Evolutionary conservation across 2,329 filamentous ascomycete species (phyloP).

Genomic region (Epichloe hybrida): DNA sequence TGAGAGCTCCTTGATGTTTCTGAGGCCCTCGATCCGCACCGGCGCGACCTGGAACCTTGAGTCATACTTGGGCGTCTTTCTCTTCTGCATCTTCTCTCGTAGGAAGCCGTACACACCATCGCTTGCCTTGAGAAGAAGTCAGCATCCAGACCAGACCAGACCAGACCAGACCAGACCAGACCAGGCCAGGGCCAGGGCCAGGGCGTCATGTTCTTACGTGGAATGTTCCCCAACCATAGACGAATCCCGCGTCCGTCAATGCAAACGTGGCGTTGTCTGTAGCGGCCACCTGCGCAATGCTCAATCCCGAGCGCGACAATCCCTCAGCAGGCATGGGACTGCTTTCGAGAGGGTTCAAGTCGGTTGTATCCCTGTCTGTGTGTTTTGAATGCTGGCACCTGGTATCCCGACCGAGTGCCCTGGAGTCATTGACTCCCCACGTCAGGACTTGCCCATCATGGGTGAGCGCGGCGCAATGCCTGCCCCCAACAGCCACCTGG

Average conservation of each 20-base stretch:
- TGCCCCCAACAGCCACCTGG: slow-evolving; percentile 47
- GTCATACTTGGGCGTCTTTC: slow-evolving; percentile 17
- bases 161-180: no score
- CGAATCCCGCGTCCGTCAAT: slow-evolving; percentile 51
- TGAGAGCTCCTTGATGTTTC: slow-evolving; percentile 43
- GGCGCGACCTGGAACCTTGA: slow-evolving; percentile 18
- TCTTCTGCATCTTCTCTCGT: slow-evolving; percentile 18
- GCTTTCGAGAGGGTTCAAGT: slow-evolving; percentile 44
- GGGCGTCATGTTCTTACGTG: slow-evolving; percentile 29
- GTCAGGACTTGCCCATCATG: slow-evolving; percentile 49
- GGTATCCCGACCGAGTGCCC: slow-evolving; percentile 46
- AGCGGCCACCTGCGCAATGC: slow-evolving; percentile 45
- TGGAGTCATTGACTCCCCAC: slow-evolving; percentile 56
- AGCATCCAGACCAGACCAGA: background rate
- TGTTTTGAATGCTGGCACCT: slow-evolving; percentile 28
- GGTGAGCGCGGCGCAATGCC: slow-evolving; percentile 50
- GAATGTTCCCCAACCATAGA: slow-evolving; percentile 71
- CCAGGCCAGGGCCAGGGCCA: background rate
- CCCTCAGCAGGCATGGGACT: slow-evolving; percentile 36
- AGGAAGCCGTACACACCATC: slow-evolving; percentile 7
- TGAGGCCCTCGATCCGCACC: slow-evolving; percentile 37
- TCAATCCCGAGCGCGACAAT: slow-evolving; percentile 33
- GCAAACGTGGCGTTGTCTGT: slow-evolving; percentile 57
- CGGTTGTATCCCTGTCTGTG: slow-evolving; percentile 25
- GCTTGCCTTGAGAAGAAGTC: slow-evolving; percentile 1